Base-by-base conservation (phyloP, 1,139 yeast genomes). In the Blastobotrys persicus region DNA sequence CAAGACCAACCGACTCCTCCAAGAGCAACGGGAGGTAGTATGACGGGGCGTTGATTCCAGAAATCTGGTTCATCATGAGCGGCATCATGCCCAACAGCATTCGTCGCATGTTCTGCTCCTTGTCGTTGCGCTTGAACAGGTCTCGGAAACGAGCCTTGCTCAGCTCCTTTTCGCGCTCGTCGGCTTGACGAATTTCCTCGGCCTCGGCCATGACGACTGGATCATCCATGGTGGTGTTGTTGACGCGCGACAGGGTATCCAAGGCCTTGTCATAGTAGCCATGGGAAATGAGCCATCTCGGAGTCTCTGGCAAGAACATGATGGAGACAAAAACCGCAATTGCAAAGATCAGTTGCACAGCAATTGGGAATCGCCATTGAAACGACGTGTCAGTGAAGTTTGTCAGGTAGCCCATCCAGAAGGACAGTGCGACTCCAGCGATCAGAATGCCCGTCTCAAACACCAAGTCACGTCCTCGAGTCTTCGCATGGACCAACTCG, bases 401-500 rank as follows among this genome's bases (percentile, higher is more conserved):
- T 1, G 42, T 39, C 5, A 49, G 53, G 34, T 46, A 51, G 9
- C 47, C 51, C 28, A 51, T 31, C 53, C 55, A 49, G 42, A 39
- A 50, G 7, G 53, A 44, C 14, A 47, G 35, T n/a, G 44, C 44
- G 9, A 44, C 33, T 11, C 55, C 55, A n/a, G 42, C 49, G 31
- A 46, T 48, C 14, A 37, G 19, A 14, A 47, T 42, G 5, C 42
- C 48, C 9, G 48, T 43, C 31, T 45, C 44, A 38, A 42, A 40
- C 9, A 38, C 45, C 42, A 47, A 31, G 23, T 38, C 19, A 1
- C 44, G 23, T 50, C 84, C 85, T 61, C 85, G 72, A 16, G 71
- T 75, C 23, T 65, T 65, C 2, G 83, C 78, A 16, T 80, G 80
- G 28, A 79, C 77, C 47, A 77, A 73, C 59, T 80, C 85, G 2